Conservation (phyloP, 176 grass and related monocot species). For the Oryza coarctata region DNA sequence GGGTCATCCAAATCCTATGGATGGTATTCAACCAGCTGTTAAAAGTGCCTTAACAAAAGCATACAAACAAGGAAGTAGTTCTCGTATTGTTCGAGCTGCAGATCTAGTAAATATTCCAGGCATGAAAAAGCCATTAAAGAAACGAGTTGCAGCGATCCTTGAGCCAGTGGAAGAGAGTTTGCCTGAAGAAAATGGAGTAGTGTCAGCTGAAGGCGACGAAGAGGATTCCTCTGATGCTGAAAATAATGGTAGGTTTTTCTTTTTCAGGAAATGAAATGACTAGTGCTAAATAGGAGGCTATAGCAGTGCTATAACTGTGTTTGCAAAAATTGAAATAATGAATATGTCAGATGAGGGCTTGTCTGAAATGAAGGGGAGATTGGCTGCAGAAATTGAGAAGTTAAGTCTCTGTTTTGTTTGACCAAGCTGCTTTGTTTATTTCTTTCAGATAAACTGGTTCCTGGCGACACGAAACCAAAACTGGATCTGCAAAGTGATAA, state of each 20-base stretch:
- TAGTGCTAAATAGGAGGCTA: background rate
- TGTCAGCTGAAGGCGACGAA: constrained; percentile 59
- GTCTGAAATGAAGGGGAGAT: background rate
- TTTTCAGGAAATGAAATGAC: background rate
- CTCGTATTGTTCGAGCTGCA: constrained; percentile 73
- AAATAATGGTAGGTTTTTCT: constrained; percentile 59
- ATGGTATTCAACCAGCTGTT: constrained; percentile 83
- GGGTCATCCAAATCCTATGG: constrained; percentile 87
- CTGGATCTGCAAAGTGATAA: constrained; percentile 79
- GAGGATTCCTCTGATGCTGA: constrained; percentile 77
- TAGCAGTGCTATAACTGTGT: background rate
- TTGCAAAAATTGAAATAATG: background rate
- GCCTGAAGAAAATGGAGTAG: constrained; percentile 75
- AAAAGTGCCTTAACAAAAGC: constrained; percentile 93
- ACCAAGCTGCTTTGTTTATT: background rate
- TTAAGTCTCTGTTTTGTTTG: background rate
- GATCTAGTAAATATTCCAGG: constrained; percentile 84
- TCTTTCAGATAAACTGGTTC: constrained; percentile 56
- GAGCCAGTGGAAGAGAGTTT: constrained; percentile 82
- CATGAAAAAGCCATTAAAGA: constrained; percentile 84
- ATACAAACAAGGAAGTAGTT: constrained; percentile 91
- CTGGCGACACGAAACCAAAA: constrained; percentile 50
- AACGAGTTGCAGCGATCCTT: constrained; percentile 87
- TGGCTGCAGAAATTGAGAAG: background rate
- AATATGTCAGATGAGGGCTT: background rate